Percentiles rank a stretch among this genome's conserved stretches.
phyloP scores from a whole-genome alignment of 306 rosid genomes.

The Lathyrus tuberosus region DNA sequence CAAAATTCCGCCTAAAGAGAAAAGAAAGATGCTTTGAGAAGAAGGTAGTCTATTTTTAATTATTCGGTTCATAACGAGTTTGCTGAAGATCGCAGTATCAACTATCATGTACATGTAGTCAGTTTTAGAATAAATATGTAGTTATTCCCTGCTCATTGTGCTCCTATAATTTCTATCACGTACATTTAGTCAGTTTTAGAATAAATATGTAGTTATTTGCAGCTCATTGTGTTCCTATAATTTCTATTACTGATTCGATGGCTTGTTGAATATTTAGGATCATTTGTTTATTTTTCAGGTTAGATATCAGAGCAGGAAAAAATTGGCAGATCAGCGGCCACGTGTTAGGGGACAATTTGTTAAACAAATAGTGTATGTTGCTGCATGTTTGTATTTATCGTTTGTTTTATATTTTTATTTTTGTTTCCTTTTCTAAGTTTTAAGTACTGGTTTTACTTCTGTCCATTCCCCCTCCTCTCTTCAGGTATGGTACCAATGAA shows the following conservation, averaged over 20 bases:
- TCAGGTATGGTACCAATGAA: conserved; percentile 48
- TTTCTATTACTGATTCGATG: conserved; percentile 5
- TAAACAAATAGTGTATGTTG: conserved; percentile 45
- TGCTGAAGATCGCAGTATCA: conserved; percentile 18
- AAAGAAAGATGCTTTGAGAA: conserved; percentile 84
- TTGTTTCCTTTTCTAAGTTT: conserved; percentile 1
- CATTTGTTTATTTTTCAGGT: conserved; percentile 49
- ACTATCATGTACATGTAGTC: conserved; percentile 6
- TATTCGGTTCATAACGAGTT: conserved; percentile 18
- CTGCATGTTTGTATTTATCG: conserved; percentile 31
- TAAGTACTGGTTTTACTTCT: conserved; percentile 18
- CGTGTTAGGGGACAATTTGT: conserved; percentile 76
- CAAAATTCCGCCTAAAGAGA: conserved; percentile 70
- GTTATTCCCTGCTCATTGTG: conserved; percentile 7
- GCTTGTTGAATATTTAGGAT: conserved; percentile 31
- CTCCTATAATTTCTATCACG: conserved; percentile 9
- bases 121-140: conserved; percentile 9
- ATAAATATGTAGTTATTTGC: neutral
- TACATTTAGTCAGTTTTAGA: conserved; percentile 10
- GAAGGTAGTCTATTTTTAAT: conserved; percentile 53
- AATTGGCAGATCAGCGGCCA: conserved; percentile 75
- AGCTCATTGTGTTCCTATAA: conserved; percentile 12
- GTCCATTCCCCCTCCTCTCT: conserved; percentile 10
- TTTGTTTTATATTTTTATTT: neutral
- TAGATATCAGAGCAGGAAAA: conserved; percentile 70